Evolutionary conservation across 768 basidiomycete genomes (phyloP).

Genomic region (Hygrophoropsis aurantiaca): DNA sequence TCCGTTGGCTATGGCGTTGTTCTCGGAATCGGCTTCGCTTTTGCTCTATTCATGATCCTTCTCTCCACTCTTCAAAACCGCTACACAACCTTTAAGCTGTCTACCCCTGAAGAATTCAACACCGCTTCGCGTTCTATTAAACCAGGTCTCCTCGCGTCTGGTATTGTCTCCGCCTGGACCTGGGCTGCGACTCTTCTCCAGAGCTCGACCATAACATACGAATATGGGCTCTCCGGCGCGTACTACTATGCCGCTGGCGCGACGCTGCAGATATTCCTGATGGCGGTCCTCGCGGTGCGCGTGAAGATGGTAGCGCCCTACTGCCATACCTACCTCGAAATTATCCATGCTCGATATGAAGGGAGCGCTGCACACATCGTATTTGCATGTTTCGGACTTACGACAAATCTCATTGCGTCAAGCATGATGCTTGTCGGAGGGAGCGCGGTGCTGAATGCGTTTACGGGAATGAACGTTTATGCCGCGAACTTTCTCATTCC

Average conservation of each 20-base stretch:
- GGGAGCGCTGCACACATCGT: conserved; percentile 19
- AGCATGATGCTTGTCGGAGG: conserved; percentile 32
- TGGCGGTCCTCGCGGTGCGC: conserved; percentile 14
- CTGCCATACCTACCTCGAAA: conserved; percentile 32
- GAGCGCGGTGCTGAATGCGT: conserved; percentile 25
- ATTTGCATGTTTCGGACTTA: conserved; percentile 14
- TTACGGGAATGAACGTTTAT: conserved; percentile 31
- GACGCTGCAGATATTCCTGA: conserved; percentile 18
- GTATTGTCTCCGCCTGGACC: conserved; percentile 29
- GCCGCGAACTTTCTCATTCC: conserved; percentile 32
- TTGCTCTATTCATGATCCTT: conserved; percentile 27
- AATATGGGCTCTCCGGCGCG: conserved; percentile 15
- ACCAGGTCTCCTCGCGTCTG: conserved; percentile 15
- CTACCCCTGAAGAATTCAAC: conserved; percentile 28
- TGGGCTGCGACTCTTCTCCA: conserved; percentile 30
- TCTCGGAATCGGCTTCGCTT: conserved; percentile 27
- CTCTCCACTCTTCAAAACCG: conserved; percentile 23
- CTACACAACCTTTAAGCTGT: conserved; percentile 24
- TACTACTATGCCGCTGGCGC: conserved; percentile 20
- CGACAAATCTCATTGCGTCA: conserved; percentile 27
- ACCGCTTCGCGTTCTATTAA: conserved; percentile 23
- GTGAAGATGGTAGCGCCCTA: conserved; percentile 30
- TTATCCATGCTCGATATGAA: conserved; percentile 20
- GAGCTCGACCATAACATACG: conserved; percentile 26
- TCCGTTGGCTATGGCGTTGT: conserved; percentile 28